phyloP scores from a whole-genome alignment of 2,329 filamentous ascomycete species.

The Stenocarpella maydis region DNA sequence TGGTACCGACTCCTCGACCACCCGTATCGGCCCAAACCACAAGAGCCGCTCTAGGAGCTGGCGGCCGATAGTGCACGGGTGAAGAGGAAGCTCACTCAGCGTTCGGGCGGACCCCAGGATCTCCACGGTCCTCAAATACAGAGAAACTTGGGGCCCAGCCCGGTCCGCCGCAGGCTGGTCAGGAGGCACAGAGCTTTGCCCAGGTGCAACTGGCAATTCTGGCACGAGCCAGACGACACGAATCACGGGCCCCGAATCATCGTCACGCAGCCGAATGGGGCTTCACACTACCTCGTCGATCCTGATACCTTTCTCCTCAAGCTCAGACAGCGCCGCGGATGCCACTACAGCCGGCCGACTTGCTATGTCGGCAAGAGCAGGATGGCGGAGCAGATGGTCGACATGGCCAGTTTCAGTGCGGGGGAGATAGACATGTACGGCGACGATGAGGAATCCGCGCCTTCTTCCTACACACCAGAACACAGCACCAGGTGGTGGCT shows the following conservation, averaged over 20 bases:
- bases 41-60: constrained; percentile 16
- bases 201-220: constrained; percentile 23
- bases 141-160: not conserved
- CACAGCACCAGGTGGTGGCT: constrained; percentile 13
- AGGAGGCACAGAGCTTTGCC: not conserved
- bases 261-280: constrained; percentile 26
- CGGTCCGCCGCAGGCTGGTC: not conserved
- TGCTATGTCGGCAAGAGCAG: not conserved
- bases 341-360: too few relatives aligned
- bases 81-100: not conserved
- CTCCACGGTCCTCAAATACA: not conserved
- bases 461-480: not conserved
- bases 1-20: constrained; percentile 17
- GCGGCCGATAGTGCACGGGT: not conserved
- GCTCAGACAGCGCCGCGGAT: constrained; percentile 1
- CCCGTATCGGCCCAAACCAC: not conserved
- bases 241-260: constrained; percentile 31
- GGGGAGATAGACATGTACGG: not conserved
- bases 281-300: constrained; percentile 22
- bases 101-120: not conserved
- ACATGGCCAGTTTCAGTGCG: not conserved
- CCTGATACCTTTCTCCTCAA: constrained; percentile 3
- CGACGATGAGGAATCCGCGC: not conserved
- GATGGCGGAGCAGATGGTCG: not conserved
- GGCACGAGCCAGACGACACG: constrained; percentile 19